phyloP scores from a whole-genome alignment of 306 rosid genomes.

The Vigna angularis region DNA sequence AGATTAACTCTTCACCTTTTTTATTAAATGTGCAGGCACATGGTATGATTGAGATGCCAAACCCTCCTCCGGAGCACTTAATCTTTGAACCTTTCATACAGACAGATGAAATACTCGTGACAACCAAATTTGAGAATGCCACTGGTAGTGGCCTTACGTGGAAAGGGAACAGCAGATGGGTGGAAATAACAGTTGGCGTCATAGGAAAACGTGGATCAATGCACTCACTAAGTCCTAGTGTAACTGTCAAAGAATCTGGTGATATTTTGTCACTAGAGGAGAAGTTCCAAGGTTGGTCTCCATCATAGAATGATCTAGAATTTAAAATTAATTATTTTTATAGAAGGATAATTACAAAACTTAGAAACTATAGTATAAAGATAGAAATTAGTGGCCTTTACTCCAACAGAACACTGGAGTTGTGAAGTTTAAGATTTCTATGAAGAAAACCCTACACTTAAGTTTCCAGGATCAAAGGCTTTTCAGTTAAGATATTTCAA shows the following conservation, averaged over 20 bases:
- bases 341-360: not conserved
- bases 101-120: constrained; percentile 83
- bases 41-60: constrained; percentile 92
- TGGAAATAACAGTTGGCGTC: constrained; percentile 94
- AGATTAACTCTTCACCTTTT: constrained; percentile 10
- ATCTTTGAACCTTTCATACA: constrained; percentile 95
- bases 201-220: constrained; percentile 83
- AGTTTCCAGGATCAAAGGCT: constrained; percentile 14
- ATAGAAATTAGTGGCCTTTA: constrained; percentile 3
- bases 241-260: constrained; percentile 94
- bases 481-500: not conserved
- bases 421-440: constrained; percentile 5
- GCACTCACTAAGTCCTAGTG: constrained; percentile 88
- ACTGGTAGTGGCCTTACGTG: constrained; percentile 64
- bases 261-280: constrained; percentile 95
- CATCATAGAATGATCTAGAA: constrained; percentile 26
- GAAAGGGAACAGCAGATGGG: constrained; percentile 95
- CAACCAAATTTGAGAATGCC: constrained; percentile 58
- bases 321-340: not conserved
- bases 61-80: constrained; percentile 79
- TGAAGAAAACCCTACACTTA: not conserved
- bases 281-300: constrained; percentile 85
- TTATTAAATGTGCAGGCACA: constrained; percentile 61
- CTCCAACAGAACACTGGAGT: not conserved
- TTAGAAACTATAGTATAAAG: constrained; percentile 4